Evolutionary conservation across 2,329 filamentous ascomycete species (phyloP).

Genomic region (Beauveria sp.): DNA sequence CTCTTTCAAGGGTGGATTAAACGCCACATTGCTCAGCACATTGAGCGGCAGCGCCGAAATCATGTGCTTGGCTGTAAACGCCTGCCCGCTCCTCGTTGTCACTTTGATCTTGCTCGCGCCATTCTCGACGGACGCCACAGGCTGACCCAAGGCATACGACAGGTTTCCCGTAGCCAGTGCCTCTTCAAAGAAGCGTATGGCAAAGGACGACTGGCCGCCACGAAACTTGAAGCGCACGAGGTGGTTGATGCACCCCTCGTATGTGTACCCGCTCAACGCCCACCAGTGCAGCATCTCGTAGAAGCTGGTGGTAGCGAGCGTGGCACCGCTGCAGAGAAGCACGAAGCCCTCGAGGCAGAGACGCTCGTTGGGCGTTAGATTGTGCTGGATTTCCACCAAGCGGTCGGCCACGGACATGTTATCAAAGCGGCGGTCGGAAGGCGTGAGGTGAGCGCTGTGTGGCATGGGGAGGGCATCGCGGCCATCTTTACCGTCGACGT

Average conservation of each 20-base stretch:
- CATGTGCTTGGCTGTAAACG: slow-evolving; percentile 23
- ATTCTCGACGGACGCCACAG: slow-evolving; percentile 25
- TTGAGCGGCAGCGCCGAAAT: slow-evolving; percentile 38
- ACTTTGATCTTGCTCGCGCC: slow-evolving; percentile 23
- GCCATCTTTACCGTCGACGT: slow-evolving; percentile 35
- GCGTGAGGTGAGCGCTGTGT: slow-evolving; percentile 26
- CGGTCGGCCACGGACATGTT: slow-evolving; percentile 34
- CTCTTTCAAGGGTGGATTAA: slow-evolving; percentile 30
- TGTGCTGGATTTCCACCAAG: slow-evolving; percentile 29
- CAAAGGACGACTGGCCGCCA: slow-evolving; percentile 37
- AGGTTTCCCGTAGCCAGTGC: slow-evolving; percentile 30
- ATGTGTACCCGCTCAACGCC: slow-evolving; percentile 35
- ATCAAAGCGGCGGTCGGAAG: slow-evolving; percentile 28
- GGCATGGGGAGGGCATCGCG: slow-evolving; percentile 32
- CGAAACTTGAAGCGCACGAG: slow-evolving; percentile 34
- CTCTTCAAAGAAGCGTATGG: slow-evolving; percentile 36
- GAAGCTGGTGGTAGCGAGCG: slow-evolving; percentile 34
- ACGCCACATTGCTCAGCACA: slow-evolving; percentile 31
- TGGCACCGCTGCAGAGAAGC: slow-evolving; percentile 34
- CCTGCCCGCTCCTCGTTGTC: slow-evolving; percentile 22
- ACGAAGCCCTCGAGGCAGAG: slow-evolving; percentile 32
- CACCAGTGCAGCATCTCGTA: slow-evolving; percentile 42
- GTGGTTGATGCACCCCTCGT: slow-evolving; percentile 29
- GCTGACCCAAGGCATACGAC: slow-evolving; percentile 32
- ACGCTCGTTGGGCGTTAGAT: slow-evolving; percentile 33